phyloP scores from a whole-genome alignment of 2,329 filamentous ascomycete genomes.

The Nannizzia gypsea region DNA sequence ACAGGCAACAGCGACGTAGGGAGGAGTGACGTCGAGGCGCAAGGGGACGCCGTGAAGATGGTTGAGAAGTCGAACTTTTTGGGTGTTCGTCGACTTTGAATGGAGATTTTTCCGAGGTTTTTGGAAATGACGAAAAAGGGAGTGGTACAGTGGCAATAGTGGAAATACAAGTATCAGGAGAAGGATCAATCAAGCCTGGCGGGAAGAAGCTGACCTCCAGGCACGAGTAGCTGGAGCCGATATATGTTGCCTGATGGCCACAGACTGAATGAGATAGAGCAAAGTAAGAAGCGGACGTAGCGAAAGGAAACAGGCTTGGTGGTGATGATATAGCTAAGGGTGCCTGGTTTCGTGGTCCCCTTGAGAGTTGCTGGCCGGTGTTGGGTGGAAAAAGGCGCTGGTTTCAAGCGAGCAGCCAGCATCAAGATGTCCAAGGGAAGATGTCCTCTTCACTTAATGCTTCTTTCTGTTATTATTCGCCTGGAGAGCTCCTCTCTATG shows the following conservation, averaged over 20 bases:
- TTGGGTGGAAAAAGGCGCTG: neutral
- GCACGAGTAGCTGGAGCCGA: neutral
- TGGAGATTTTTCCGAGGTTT: slow-evolving; percentile 2
- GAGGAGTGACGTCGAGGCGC: neutral
- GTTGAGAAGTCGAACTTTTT: neutral
- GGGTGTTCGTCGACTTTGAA: neutral
- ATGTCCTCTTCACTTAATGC: neutral
- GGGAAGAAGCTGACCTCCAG: neutral
- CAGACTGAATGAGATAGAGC: neutral
- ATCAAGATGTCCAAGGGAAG: neutral
- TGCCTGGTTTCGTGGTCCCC: neutral
- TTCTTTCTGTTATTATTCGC: neutral
- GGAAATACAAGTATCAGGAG: neutral
- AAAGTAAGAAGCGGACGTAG: too few relatives aligned
- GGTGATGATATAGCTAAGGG: neutral
- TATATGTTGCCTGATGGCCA: too few relatives aligned
- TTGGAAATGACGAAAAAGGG: neutral
- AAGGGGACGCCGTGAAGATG: neutral
- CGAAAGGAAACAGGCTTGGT: neutral
- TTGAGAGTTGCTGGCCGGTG: neutral
- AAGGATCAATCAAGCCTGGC: neutral
- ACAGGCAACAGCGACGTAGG: neutral
- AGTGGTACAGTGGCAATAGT: slow-evolving; percentile 2
- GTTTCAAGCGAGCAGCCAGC: neutral
- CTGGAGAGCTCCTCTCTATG: neutral